phyloP scores from a whole-genome alignment of 768 basidiomycete species.

The Cystoderma amianthinum region DNA sequence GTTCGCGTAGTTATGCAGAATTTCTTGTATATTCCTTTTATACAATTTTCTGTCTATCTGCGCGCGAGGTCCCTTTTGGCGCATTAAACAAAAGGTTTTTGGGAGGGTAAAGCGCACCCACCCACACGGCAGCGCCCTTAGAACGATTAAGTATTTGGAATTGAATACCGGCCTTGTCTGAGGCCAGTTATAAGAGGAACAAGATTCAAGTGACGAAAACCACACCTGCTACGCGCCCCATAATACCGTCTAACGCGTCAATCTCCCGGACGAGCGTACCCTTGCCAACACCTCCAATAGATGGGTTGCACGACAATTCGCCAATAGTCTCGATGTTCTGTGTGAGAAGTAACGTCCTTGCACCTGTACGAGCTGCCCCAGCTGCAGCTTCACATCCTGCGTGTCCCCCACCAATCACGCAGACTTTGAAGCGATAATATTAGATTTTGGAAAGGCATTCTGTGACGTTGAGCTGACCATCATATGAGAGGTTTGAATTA shows the following conservation, averaged over 20 bases:
- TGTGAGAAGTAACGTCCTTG: slow-evolving; percentile 74
- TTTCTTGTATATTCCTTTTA: slow-evolving; percentile 73
- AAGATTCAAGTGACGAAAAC: slow-evolving; percentile 1
- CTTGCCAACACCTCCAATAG: slow-evolving; percentile 89
- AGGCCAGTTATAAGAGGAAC: not conserved
- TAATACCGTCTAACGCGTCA: slow-evolving; percentile 84
- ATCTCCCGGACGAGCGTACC: slow-evolving; percentile 88
- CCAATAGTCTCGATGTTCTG: slow-evolving; percentile 80
- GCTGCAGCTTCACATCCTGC: slow-evolving; percentile 91
- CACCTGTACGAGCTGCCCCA: slow-evolving; percentile 78
- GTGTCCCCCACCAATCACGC: slow-evolving; percentile 88
- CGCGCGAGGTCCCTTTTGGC: slow-evolving; percentile 73
- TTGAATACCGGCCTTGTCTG: slow-evolving; percentile 85
- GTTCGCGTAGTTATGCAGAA: slow-evolving; percentile 57
- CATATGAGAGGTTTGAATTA: too few relatives aligned
- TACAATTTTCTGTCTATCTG: slow-evolving; percentile 86
- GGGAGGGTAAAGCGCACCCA: slow-evolving; percentile 23
- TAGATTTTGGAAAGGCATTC: too few relatives aligned
- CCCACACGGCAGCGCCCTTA: slow-evolving; percentile 88
- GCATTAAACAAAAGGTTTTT: not conserved
- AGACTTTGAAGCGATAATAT: too few relatives aligned
- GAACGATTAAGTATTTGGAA: slow-evolving; percentile 83
- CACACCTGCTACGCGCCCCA: slow-evolving; percentile 76
- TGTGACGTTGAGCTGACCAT: too few relatives aligned
- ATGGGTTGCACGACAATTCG: slow-evolving; percentile 84